A percentile compares a stretch with the other conserved stretches of the same genome.
These are phyloP conservation scores for Pythium catenulatum DNA, from an alignment of 352 stramenopile species.

Conservation along the genomic window DNA sequence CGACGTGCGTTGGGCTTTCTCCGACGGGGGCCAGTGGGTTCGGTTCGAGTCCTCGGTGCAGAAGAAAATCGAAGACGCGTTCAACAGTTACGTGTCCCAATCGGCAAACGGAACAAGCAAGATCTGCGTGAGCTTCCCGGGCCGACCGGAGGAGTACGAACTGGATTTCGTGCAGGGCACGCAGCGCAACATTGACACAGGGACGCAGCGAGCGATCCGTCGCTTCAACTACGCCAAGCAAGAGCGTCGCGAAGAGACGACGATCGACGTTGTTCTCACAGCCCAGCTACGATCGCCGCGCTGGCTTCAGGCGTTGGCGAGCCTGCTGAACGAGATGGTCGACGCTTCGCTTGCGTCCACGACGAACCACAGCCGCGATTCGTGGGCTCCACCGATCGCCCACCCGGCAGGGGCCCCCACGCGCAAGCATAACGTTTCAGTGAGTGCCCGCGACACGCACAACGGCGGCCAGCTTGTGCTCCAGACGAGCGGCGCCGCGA, in stretches of 20 bases:
- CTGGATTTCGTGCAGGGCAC: slow-evolving; percentile 1
- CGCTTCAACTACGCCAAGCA: background rate
- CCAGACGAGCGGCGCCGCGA: background rate
- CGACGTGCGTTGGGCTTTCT: background rate
- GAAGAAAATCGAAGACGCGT: slow-evolving; percentile 7
- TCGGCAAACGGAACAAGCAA: background rate
- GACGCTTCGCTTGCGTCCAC: background rate
- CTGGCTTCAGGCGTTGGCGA: background rate
- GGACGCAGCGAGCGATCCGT: slow-evolving; percentile 1
- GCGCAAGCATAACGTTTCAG: no score
- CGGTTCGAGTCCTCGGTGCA: slow-evolving; percentile 4
- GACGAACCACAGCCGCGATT: background rate
- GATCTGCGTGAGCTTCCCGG: background rate
- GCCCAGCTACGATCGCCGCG: background rate
- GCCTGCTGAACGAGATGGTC: background rate
- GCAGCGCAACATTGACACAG: background rate
- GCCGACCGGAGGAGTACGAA: slow-evolving; percentile 5
- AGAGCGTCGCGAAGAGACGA: background rate
- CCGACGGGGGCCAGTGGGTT: background rate
- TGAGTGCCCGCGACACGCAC: background rate
- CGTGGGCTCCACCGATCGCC: no score
- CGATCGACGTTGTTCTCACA: background rate
- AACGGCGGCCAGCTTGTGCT: background rate
- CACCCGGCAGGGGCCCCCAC: no score
- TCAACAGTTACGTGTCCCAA: background rate